Conservation (phyloP, 1,284 basidiomycete species). For the Trichosporon ovoides region DNA sequence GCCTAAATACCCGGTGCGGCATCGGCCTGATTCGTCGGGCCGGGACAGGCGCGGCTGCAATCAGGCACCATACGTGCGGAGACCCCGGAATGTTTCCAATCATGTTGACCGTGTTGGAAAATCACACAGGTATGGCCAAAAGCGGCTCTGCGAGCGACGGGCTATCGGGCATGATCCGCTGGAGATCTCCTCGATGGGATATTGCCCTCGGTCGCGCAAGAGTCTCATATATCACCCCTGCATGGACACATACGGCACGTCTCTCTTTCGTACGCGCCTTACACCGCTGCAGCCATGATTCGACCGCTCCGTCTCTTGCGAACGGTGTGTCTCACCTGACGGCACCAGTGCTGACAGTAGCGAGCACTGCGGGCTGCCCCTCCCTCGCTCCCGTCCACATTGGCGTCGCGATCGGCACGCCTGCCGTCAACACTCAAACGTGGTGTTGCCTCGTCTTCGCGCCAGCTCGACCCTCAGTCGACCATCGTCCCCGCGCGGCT, state of each 20-base stretch:
- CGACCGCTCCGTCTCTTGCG: background rate
- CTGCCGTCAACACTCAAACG: background rate
- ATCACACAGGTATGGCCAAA: background rate
- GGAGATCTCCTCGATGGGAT: too few species aligned
- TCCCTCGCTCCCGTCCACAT: background rate
- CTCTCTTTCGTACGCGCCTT: background rate
- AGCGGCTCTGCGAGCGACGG: background rate
- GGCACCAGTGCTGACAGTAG: background rate
- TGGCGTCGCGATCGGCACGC: background rate
- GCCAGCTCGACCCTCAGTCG: constrained; percentile 1
- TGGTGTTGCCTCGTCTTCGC: background rate
- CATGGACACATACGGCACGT: too few species aligned
- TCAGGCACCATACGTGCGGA: background rate
- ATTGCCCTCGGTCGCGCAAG: too few species aligned
- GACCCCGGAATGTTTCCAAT: constrained; percentile 7
- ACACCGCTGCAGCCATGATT: background rate
- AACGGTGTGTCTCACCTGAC: background rate
- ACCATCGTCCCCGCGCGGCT: constrained; percentile 4
- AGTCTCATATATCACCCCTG: background rate
- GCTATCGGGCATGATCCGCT: background rate
- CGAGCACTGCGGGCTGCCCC: background rate
- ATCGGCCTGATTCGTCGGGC: background rate
- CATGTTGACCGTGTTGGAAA: background rate
- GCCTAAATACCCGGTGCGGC: background rate
- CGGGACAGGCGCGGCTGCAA: background rate